Conservation (phyloP, 371 early-diverging fungal species). For the Apophysomyces ossiformis region DNA sequence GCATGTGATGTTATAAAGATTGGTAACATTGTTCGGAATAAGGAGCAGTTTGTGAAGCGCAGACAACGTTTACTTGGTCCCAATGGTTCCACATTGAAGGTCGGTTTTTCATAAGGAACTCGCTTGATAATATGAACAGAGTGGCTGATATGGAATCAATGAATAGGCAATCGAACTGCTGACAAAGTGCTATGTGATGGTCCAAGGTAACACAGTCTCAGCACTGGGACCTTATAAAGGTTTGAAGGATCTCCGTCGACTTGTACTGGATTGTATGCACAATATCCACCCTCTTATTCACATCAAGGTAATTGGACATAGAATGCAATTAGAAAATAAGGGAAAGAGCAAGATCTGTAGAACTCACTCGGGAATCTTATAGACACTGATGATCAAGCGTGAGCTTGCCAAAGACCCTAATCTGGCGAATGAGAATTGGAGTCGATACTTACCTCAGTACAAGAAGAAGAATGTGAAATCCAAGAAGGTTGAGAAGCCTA, state of each 20-base stretch:
- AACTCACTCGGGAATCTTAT: not conserved
- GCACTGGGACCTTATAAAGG: constrained; percentile 95
- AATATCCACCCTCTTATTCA: constrained; percentile 99
- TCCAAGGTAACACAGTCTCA: constrained; percentile 98
- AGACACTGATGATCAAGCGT: constrained; percentile 98
- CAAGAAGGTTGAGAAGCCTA: constrained; percentile 17
- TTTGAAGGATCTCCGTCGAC: constrained; percentile 88
- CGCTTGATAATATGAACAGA: constrained; percentile 10
- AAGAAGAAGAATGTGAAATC: constrained; percentile 55
- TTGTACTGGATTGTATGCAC: constrained; percentile 97
- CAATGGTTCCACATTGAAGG: constrained; percentile 96
- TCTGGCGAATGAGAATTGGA: constrained; percentile 97
- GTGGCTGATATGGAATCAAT: not conserved
- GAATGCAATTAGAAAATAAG: not conserved
- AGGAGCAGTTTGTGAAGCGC: constrained; percentile 98
- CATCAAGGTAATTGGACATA: constrained; percentile 77
- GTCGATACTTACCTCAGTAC: constrained; percentile 97
- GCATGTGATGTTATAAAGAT: constrained; percentile 98
- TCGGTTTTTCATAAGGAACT: constrained; percentile 6
- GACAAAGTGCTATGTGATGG: constrained; percentile 96
- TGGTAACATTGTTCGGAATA: constrained; percentile 92
- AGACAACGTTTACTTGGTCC: constrained; percentile 98
- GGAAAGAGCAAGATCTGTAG: no score
- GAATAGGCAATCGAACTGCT: constrained; percentile 92
- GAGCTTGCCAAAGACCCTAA: constrained; percentile 98